Evolutionary conservation across 192 early-diverging fungal genomes (phyloP).

Genomic region (Coemansia interrupta): DNA sequence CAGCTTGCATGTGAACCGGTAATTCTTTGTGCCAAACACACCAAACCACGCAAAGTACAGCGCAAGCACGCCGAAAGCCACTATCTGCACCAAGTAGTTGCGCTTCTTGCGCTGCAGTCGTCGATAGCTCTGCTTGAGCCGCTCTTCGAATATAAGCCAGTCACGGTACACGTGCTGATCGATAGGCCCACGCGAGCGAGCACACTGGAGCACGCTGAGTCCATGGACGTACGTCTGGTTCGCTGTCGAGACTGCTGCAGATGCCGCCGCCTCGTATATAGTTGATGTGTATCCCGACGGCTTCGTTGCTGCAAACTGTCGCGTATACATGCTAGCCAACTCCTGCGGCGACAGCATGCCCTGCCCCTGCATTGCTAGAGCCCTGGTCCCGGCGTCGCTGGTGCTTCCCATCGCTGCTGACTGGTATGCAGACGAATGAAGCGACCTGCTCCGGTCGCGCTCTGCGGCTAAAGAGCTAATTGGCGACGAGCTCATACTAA

Average conservation of each 20-base stretch:
- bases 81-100: conserved; percentile 59
- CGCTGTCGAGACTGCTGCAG: conserved; percentile 22
- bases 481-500: conserved; percentile 8
- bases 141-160: conserved; percentile 77
- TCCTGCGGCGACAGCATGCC: conserved; percentile 28
- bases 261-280: conserved; percentile 36
- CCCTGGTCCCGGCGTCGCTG: background rate
- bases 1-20: conserved; percentile 47
- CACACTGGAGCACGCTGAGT: conserved; percentile 38
- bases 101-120: conserved; percentile 63
- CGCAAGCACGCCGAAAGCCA: conserved; percentile 45
- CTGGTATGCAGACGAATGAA: conserved; percentile 39
- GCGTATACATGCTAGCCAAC: conserved; percentile 47
- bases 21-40: conserved; percentile 40
- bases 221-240: conserved; percentile 44
- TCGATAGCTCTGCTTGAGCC: conserved; percentile 69
- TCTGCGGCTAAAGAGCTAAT: conserved; percentile 4
- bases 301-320: conserved; percentile 48
- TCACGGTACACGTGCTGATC: conserved; percentile 63
- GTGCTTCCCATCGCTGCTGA: conserved; percentile 13
- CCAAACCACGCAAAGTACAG: conserved; percentile 55
- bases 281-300: conserved; percentile 8
- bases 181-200: conserved; percentile 32
- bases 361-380: conserved; percentile 8
- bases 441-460: conserved; percentile 21